Base-by-base conservation (phyloP, 129 eudicot species). In the Pittosporum tobira region DNA sequence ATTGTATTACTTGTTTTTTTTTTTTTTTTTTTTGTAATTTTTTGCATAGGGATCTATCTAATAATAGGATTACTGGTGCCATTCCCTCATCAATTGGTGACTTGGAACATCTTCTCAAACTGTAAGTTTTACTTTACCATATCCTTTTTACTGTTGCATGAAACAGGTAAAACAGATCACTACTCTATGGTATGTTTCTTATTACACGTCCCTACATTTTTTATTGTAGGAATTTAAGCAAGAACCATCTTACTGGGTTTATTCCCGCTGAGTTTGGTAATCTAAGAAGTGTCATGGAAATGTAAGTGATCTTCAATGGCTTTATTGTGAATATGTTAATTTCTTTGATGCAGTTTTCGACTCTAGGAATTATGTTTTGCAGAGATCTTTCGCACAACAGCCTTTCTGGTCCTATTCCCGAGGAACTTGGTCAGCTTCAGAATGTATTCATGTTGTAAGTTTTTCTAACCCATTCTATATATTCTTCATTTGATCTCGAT, bases 191-290 rank as follows among this genome's bases (percentile, higher is more conserved):
- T 40, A 5, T 63, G 38, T 19, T 56, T 4, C 4, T 27, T 54
- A 21, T 53, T n/a, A 10, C 57, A 26, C 21, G 3, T 62, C 9
- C 9, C 14, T 28, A 26, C 31, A 27, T 20, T 14, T 51, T 28
- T 47, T 68, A 12, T 40, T 3, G 27, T 59, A 93, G 99, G 64
- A 84, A 93, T 76, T 70, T 91, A 64, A 91, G 99, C 71, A 77
- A 73, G 57, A 91, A 91, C 29, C 68, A 50, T 61, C 44, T 91
- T 64, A 70, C 76, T 0, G 96, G 96, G 15, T 42, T 52, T 57
- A 78, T 91, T 63, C 99, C 99, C 19, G 85, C 91, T 9, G 99
- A 91, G 76, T 91, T 91, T 65, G 90, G 99, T 29, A 91, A 91
- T 67, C 70, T 91, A 52, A 76, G 96, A 71, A 91, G 99, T 42